Evolutionary conservation across 108 stramenopile genomes (phyloP).

Genomic region (Skeletonema costatum): DNA sequence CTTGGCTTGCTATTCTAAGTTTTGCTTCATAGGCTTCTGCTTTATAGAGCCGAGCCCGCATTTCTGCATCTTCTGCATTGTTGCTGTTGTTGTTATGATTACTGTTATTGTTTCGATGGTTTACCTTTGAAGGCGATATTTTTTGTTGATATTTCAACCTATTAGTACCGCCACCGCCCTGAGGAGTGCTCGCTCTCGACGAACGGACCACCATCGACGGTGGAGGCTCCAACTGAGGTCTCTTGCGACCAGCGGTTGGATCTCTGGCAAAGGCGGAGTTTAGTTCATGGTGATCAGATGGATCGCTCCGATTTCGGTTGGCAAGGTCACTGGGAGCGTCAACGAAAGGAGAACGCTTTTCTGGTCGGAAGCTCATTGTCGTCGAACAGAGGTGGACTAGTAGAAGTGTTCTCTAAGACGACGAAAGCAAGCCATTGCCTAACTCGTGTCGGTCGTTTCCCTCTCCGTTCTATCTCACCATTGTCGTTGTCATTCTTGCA

Average conservation of each 20-base stretch:
- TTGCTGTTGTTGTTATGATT: background rate
- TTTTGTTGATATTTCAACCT: background rate
- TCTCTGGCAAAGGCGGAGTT: background rate
- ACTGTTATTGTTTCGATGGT: background rate
- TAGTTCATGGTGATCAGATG: background rate
- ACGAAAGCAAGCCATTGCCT: too few relatives aligned
- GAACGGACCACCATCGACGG: background rate
- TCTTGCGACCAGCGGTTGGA: background rate
- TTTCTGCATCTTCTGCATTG: background rate
- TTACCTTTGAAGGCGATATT: background rate
- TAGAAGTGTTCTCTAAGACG: background rate
- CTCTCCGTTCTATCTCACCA: too few relatives aligned
- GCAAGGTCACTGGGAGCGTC: constrained; percentile 18
- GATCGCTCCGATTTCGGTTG: constrained; percentile 11
- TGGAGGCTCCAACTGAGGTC: background rate
- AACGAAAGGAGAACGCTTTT: constrained; percentile 27
- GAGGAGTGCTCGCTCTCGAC: background rate
- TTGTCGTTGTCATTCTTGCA: too few relatives aligned
- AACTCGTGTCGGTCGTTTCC: too few relatives aligned
- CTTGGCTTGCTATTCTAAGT: constrained; percentile 27
- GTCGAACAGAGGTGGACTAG: too few relatives aligned
- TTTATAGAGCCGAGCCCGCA: constrained; percentile 26
- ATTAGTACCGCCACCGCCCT: background rate
- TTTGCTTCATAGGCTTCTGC: constrained; percentile 39
- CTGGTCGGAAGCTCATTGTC: constrained; percentile 3